Evolutionary conservation across 306 rosid species (phyloP), one percentile per base, ranked within the genome.

Genomic region (Psophocarpus tetragonolobus): DNA sequence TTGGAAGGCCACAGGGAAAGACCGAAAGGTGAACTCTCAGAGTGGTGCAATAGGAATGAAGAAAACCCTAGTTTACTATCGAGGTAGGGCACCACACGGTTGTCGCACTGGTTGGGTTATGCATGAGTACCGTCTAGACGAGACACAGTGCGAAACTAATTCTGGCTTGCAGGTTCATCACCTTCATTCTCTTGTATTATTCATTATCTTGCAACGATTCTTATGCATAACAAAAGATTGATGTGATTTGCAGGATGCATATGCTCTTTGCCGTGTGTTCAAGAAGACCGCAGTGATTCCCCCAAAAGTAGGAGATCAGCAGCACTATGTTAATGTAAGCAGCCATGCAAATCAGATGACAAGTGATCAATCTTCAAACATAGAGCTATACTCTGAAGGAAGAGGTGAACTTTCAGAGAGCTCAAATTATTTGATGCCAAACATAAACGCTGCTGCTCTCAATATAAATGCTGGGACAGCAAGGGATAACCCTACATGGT

Each of bases 1-100:
- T 20, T 95, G 99, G 99, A 95, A 95, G 58, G 98, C 99, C 29
- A 95, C 99, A 0, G 99, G 99, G 4, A 95, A 95, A 65, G 99
- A 95, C 36, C 76, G 99, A 2, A 95, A 92, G 71, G 99, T 95
- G 72, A 83, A 92, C 45, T 92, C 97, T 0, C 94, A 89, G 48
- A 68, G 73, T 2, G 85, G 93, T 0, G 83, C 98, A 0, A 90
- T 95, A 13, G 99, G 99, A 2, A 95, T 90, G 97, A 95, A 95
- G 87, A 95, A 95, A 88, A 95, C 99, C 85, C 90, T 95, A 75
- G 99, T 95, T 86, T 95, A 95, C 82, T 95, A 95, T 73, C 32
- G 98, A 36, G 99, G 99, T 3, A 86, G 99, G 58, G 99, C 99
- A 4, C 99, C 99, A 0, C 99, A 95, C 35, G 99, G 99, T 0